These are phyloP conservation scores for Rhodotorula sp. DNA, from an alignment of 1,284 basidiomycete genomes.

Conservation along the genomic window DNA sequence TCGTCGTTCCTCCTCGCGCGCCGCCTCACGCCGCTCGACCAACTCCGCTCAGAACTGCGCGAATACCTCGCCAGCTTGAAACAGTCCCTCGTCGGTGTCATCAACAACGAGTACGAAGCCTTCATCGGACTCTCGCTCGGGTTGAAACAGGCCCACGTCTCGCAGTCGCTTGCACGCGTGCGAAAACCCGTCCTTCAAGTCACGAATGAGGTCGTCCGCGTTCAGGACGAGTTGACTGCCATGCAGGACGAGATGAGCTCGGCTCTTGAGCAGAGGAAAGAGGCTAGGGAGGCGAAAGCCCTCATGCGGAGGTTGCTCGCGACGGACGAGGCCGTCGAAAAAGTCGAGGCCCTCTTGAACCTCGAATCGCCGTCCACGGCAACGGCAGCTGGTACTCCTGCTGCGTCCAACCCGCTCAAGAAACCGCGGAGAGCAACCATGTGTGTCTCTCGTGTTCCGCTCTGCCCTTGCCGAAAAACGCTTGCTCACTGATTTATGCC, in stretches of 20 bases:
- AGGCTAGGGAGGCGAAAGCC: constrained; percentile 79
- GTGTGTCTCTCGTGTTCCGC: too few species aligned
- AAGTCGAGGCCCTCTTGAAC: constrained; percentile 43
- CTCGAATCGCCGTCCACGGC: constrained; percentile 16
- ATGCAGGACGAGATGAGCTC: constrained; percentile 69
- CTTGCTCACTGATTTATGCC: neutral
- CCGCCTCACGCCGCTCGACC: constrained; percentile 35
- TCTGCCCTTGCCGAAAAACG: too few species aligned
- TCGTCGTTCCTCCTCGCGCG: constrained; percentile 33
- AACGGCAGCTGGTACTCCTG: too few species aligned
- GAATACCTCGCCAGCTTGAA: constrained; percentile 79
- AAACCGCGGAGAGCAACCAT: constrained; percentile 8
- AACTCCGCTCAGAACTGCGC: constrained; percentile 60
- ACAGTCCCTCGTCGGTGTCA: constrained; percentile 87
- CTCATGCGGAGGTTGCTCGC: constrained; percentile 39
- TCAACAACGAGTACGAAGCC: constrained; percentile 96
- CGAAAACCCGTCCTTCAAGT: constrained; percentile 50
- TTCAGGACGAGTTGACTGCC: constrained; percentile 54
- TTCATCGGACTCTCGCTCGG: constrained; percentile 73
- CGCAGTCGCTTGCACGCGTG: constrained; percentile 33
- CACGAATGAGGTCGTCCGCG: constrained; percentile 60
- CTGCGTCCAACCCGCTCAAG: neutral
- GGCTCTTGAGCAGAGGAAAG: constrained; percentile 69
- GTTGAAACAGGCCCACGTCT: constrained; percentile 36
- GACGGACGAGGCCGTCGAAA: constrained; percentile 43